phyloP scores from a whole-genome alignment of 1,284 basidiomycete species.

The Ganoderma boninense region DNA sequence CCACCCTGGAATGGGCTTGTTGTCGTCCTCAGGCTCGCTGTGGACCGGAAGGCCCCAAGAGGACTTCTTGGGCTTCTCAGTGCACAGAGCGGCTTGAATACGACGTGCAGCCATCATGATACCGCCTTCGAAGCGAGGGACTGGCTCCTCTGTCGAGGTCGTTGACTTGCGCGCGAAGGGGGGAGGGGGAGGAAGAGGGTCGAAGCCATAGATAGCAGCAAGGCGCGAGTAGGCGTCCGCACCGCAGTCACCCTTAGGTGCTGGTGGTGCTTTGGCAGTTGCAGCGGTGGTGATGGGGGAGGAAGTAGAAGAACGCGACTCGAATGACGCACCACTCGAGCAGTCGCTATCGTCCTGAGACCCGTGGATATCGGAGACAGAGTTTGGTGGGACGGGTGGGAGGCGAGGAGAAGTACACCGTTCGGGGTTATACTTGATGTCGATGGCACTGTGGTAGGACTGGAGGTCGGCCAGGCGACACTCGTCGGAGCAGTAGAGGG shows the following conservation, averaged over 20 bases:
- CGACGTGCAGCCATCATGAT: conserved; percentile 74
- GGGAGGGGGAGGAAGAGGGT: conserved; percentile 59
- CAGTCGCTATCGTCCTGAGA: conserved; percentile 51
- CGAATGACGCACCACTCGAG: conserved; percentile 47
- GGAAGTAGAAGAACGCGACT: conserved; percentile 44
- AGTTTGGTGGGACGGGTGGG: conserved; percentile 50
- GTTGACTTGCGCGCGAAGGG: conserved; percentile 46
- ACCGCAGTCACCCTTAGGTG: conserved; percentile 40
- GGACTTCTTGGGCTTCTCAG: conserved; percentile 47
- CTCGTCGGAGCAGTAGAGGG: conserved; percentile 82
- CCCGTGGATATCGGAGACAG: conserved; percentile 43
- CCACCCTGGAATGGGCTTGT: conserved; percentile 68
- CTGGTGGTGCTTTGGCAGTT: conserved; percentile 40
- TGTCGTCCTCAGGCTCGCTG: conserved; percentile 32
- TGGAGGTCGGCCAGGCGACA: conserved; percentile 68
- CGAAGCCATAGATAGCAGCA: conserved; percentile 61
- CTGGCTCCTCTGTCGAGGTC: conserved; percentile 39
- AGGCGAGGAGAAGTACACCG: conserved; percentile 48
- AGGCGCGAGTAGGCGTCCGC: conserved; percentile 55
- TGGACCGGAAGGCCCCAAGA: conserved; percentile 33
- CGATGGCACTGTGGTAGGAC: conserved; percentile 48
- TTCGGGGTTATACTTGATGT: conserved; percentile 56
- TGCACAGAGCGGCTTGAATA: conserved; percentile 58
- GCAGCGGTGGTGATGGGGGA: conserved; percentile 39
- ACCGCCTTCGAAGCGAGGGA: conserved; percentile 55